Base-by-base conservation (phyloP, 306 rosid species). In the Oxytropis ochrocephala region DNA sequence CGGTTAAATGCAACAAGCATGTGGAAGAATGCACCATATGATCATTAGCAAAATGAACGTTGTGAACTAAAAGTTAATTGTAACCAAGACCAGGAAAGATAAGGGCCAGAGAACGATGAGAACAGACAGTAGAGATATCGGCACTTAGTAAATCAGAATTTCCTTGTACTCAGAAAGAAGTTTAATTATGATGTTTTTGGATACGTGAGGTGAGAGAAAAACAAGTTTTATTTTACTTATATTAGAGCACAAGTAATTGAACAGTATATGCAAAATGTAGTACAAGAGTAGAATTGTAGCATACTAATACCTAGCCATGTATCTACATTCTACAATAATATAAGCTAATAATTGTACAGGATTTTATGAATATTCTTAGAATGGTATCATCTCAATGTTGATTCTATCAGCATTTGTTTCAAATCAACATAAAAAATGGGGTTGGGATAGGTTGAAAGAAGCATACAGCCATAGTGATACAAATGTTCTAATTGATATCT, bases 391-490 rank as follows among this genome's bases (percentile, higher is more conserved):
- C 41, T 41, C 13, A 16, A 39, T 8, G 62, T 39, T 53, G 47
- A 24, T 35, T 67, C 51, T 18, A 35, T 50, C 12, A 64, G 30
- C 44, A 54, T 50, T 69, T 42, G 52, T 63, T 64, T 64, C 7
- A 32, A 65, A 66, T 44, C 66, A 52, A 39, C 49, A 42, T 21
- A 39, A 64, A 66, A 38, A 36, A 44, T n/a, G 44, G 14, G 21
- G 65, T 11, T 64, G 38, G 43, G 7, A 63, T 63, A 54, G 50
- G 41, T 49, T 6, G 39, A 66, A 78, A 66, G 33, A 51, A 76
- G 59, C n/a, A 51, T 29, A 50, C 50, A 71, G 18, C 8, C 18
- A 54, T 7, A n/a, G 59, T 36, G 72, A 60, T 44, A 57, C 32
- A 41, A 41, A 70, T 55, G 51, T 29, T 64, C 48, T 18, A 55